Conservation (phyloP, 495 filamentous ascomycete genomes). For the Terfezia claveryi region DNA sequence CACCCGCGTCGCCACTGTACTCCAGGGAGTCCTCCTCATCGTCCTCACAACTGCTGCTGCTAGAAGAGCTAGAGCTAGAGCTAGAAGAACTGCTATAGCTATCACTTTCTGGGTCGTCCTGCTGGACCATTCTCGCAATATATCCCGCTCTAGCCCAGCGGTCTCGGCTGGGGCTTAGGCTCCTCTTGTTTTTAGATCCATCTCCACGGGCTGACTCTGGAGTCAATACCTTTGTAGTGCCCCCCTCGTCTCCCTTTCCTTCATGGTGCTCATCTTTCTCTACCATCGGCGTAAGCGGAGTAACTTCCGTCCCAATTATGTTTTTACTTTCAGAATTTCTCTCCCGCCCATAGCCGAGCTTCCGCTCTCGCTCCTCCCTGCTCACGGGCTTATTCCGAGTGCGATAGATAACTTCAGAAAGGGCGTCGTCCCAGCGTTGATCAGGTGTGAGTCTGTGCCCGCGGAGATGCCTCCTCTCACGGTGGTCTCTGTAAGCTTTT, state of each 20-base stretch:
- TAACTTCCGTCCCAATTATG: not conserved
- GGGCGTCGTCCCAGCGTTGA: constrained; percentile 14
- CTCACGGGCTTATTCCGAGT: constrained; percentile 1
- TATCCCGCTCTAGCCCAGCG: constrained; percentile 55
- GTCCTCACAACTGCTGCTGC: constrained; percentile 13
- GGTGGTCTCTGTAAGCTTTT: constrained; percentile 17
- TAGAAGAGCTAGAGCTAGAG: not conserved
- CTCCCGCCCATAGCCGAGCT: constrained; percentile 18
- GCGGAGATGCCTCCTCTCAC: constrained; percentile 12
- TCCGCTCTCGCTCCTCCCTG: not conserved
- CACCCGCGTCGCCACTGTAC: not conserved
- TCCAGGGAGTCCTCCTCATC: constrained; percentile 6
- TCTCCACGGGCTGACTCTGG: not conserved
- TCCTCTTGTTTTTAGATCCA: not conserved
- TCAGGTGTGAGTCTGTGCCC: constrained; percentile 11
- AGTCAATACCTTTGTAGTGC: not conserved
- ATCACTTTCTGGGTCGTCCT: constrained; percentile 9
- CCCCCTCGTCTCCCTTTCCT: not conserved
- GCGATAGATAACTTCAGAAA: not conserved
- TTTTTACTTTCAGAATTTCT: not conserved
- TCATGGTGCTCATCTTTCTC: not conserved
- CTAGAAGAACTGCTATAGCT: constrained; percentile 4
- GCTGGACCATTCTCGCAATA: constrained; percentile 43
- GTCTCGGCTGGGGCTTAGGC: constrained; percentile 22
- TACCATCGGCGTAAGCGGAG: not conserved